Conservation (phyloP, 2,329 filamentous ascomycete species). For the Pseudogymnoascus sp. region DNA sequence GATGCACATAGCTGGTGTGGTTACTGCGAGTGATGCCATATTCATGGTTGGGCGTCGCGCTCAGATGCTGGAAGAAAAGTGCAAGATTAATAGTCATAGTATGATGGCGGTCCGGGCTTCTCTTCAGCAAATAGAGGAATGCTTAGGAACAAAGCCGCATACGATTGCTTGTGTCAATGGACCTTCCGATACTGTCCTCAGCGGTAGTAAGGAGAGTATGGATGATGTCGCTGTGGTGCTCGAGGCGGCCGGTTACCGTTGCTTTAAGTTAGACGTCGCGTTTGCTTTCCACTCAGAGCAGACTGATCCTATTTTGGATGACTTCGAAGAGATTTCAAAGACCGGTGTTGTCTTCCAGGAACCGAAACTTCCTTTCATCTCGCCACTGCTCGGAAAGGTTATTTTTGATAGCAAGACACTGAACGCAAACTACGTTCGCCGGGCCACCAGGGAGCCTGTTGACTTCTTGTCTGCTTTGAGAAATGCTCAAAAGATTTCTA, state of each 20-base stretch:
- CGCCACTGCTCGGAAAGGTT: conserved; percentile 55
- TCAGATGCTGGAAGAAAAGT: conserved; percentile 55
- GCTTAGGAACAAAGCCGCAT: conserved; percentile 38
- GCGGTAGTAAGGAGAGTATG: conserved; percentile 48
- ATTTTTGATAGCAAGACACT: conserved; percentile 50
- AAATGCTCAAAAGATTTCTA: conserved; percentile 48
- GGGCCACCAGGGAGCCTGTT: conserved; percentile 61
- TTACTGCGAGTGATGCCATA: conserved; percentile 63
- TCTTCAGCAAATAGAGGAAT: conserved; percentile 40
- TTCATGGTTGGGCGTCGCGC: conserved; percentile 63
- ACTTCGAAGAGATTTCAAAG: conserved; percentile 47
- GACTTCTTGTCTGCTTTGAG: conserved; percentile 59
- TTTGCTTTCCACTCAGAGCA: conserved; percentile 61
- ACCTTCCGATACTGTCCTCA: conserved; percentile 65
- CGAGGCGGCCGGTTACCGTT: conserved; percentile 46
- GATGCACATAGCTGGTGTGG: conserved; percentile 60
- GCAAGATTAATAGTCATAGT: conserved; percentile 58
- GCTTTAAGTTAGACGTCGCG: conserved; percentile 53
- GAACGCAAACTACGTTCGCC: conserved; percentile 54
- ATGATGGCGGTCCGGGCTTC: conserved; percentile 50
- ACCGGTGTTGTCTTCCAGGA: conserved; percentile 45
- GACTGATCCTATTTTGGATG: conserved; percentile 53
- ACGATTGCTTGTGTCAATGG: conserved; percentile 65
- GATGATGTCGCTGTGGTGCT: conserved; percentile 43
- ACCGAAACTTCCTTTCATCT: conserved; percentile 56